A percentile compares a stretch with the other conserved stretches of the same genome.
Conservation (phyloP, 1,284 basidiomycete species). For the Ceratobasidium theobromae region DNA sequence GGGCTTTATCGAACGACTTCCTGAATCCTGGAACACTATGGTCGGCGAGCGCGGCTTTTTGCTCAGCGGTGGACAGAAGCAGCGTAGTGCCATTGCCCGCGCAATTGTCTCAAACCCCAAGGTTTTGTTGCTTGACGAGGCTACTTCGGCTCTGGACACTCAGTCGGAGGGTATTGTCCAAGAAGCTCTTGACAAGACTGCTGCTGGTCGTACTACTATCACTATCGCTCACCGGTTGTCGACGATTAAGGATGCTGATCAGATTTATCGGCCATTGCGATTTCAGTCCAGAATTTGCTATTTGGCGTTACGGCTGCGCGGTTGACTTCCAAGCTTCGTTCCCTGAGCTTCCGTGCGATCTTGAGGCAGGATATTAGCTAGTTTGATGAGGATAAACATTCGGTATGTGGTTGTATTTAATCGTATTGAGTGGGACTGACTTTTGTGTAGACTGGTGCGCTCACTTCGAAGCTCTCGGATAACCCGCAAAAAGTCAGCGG, state of each 20-base stretch:
- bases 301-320: constrained; percentile 70
- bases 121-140: constrained; percentile 82
- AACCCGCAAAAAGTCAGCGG: constrained; percentile 92
- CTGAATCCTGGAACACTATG: constrained; percentile 84
- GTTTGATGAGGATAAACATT: constrained; percentile 83
- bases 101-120: constrained; percentile 91
- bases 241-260: constrained; percentile 47
- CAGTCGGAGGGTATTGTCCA: constrained; percentile 91
- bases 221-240: constrained; percentile 50
- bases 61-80: constrained; percentile 79
- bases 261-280: constrained; percentile 57
- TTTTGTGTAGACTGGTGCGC: constrained; percentile 63
- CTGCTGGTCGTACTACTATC: constrained; percentile 56
- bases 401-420: constrained; percentile 28
- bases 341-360: constrained; percentile 70
- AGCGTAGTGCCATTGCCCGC: constrained; percentile 88
- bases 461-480: constrained; percentile 82
- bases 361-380: constrained; percentile 85
- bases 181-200: constrained; percentile 91
- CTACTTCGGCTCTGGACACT: constrained; percentile 76
- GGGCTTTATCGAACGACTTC: constrained; percentile 83
- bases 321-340: constrained; percentile 68
- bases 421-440: constrained; percentile 2
- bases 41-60: constrained; percentile 94
- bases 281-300: constrained; percentile 66